Conservation (phyloP, 148 eudicot genomes). For the Spergularia marina region DNA sequence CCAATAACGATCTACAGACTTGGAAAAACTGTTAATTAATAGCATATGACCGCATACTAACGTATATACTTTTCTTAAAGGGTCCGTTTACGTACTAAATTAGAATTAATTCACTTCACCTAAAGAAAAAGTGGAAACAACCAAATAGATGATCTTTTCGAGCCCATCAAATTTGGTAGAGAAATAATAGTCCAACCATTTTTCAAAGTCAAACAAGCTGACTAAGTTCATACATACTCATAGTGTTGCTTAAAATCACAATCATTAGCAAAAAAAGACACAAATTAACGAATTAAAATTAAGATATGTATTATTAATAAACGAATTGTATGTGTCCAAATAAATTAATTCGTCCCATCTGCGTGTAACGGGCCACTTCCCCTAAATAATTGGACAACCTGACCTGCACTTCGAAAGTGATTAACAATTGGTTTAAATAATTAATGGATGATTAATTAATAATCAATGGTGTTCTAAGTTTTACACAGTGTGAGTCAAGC, state of each 20-base stretch:
- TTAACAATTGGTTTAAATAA: not conserved
- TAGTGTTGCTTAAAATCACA: conserved; percentile 6
- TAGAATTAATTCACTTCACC: not conserved
- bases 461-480: no score
- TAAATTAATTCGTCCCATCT: conserved; percentile 15
- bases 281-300: not conserved
- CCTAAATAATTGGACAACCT: conserved; percentile 24
- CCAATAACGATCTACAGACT: no score
- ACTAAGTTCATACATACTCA: conserved; percentile 16
- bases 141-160: conserved; percentile 25
- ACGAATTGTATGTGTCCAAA: conserved; percentile 13
- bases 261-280: conserved; percentile 4
- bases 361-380: conserved; percentile 6
- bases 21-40: no score
- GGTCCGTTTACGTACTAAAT: not conserved
- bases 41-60: no score
- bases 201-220: conserved; percentile 21
- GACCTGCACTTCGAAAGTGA: conserved; percentile 14
- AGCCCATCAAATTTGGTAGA: conserved; percentile 30
- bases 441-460: no score
- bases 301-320: not conserved
- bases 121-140: conserved; percentile 12
- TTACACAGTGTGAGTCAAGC: not conserved
- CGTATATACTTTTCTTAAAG: not conserved
- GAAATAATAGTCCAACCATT: not conserved